Base-by-base conservation (phyloP, 148 eudicot species). In the Salicornia ramosissima region DNA sequence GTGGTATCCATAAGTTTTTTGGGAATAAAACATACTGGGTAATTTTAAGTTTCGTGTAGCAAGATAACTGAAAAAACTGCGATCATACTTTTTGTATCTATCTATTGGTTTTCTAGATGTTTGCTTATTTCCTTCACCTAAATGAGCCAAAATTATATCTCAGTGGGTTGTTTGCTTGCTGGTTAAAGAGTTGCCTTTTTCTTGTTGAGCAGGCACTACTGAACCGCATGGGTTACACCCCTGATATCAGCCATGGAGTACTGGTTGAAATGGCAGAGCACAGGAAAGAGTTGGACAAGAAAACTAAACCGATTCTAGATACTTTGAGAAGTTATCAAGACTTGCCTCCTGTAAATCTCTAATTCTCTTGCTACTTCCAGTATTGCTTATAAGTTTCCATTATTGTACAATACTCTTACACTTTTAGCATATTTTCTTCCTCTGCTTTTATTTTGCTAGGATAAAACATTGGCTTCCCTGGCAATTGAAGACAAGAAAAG, bases 401-500 rank as follows among this genome's bases (percentile, higher is more conserved):
- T 19, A 46, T 3, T 11, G n/a, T n/a, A n/a, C 50, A 46, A 49
- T 19, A 19, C 53, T 19, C 10, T 39, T 24, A 31, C 6, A 29
- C n/a, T 58, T 64, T 61, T 58, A 22, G 28, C 13, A 68, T 10
- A 31, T 16, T 68, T 55, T 74, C 11, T 65, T 40, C 40, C 53
- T 51, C 28, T 29, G 54, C 12, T 59, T 28, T 36, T 2, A 59
- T 10, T 29, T 39, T 47, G 14, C 76, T 86, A 94, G 97, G 99
- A 94, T 71, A 94, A 87, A 81, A 90, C 97, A 34, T 80, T 94
- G 87, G 97, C 99, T 65, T 92, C 90, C 8, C 63, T 91, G 64
- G 99, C 99, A 30, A 94, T 94, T 40, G 96, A 88, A 85, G 97
- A 90, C 79, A 94, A 90, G 95, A 90, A 81, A 67, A 84, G 92